A percentile compares a stretch with the other conserved stretches of the same genome.
Evolutionary conservation across 2,329 filamentous ascomycete genomes (phyloP).

Genomic region (Monilinia fructigena): DNA sequence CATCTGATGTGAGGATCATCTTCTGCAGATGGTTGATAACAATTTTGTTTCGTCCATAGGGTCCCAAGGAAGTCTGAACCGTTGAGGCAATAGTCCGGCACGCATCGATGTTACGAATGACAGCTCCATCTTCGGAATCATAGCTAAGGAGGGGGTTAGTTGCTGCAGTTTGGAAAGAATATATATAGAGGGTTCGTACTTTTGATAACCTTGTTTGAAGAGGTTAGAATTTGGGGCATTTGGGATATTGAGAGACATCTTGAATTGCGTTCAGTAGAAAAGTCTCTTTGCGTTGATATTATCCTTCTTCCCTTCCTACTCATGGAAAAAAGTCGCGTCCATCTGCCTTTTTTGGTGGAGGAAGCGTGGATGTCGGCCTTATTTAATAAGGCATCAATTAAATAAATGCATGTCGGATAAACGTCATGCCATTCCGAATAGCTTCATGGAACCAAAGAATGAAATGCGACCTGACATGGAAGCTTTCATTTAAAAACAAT

Average conservation of each 20-base stretch:
- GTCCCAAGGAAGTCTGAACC: slow-evolving; percentile 93
- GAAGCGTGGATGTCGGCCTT: slow-evolving; percentile 1
- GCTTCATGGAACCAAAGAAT: slow-evolving; percentile 22
- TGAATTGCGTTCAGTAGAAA: slow-evolving; percentile 24
- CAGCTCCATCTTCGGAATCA: slow-evolving; percentile 97
- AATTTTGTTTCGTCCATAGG: slow-evolving; percentile 98
- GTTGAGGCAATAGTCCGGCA: slow-evolving; percentile 94
- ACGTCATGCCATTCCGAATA: slow-evolving; percentile 22
- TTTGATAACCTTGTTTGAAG: slow-evolving; percentile 93
- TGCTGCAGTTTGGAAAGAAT: slow-evolving; percentile 24
- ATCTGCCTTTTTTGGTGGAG: slow-evolving; percentile 21
- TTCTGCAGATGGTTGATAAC: slow-evolving; percentile 99
- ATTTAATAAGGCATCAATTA: slow-evolving; percentile 2
- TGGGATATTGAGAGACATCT: slow-evolving; percentile 95
- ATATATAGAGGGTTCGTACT: slow-evolving; percentile 53
- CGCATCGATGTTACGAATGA: slow-evolving; percentile 97
- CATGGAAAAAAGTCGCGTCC: slow-evolving; percentile 21
- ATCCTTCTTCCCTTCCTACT: slow-evolving; percentile 19
- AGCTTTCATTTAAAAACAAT: slow-evolving; percentile 12
- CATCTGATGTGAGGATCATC: slow-evolving; percentile 98
- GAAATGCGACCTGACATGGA: slow-evolving; percentile 10
- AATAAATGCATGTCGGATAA: slow-evolving; percentile 1
- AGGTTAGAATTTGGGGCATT: slow-evolving; percentile 88
- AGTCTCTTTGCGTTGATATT: slow-evolving; percentile 24
- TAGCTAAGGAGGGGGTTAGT: slow-evolving; percentile 62